phyloP scores from a whole-genome alignment of 169 alveolate genomes.

The Plasmodium inui region DNA sequence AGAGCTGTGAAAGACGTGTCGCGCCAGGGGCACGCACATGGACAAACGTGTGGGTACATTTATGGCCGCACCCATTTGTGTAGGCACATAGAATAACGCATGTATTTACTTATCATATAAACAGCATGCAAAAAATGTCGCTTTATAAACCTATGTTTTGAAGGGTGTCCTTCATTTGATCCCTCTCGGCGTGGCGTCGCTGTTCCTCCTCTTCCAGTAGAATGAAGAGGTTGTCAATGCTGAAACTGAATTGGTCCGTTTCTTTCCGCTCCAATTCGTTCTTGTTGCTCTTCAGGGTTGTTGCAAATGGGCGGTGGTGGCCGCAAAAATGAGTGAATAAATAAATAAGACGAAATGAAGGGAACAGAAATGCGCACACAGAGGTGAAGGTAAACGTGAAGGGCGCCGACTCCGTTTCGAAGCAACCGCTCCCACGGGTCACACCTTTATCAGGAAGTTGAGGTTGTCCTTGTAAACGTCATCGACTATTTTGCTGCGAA shows the following conservation, averaged over 20 bases:
- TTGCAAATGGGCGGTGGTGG: not conserved
- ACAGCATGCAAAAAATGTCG: not conserved
- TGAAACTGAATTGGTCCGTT: slow-evolving; percentile 43
- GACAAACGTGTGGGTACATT: not conserved
- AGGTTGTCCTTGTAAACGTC: slow-evolving; percentile 71
- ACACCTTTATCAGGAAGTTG: slow-evolving; percentile 41
- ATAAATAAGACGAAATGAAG: slow-evolving; percentile 15
- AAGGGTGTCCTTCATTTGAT: slow-evolving; percentile 50
- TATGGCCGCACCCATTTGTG: not conserved
- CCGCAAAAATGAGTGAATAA: not conserved
- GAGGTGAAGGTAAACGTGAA: not conserved
- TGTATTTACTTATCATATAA: not conserved
- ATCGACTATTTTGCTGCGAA: slow-evolving; percentile 52
- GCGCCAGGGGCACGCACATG: not conserved
- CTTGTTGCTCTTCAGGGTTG: slow-evolving; percentile 43
- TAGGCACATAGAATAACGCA: not conserved
- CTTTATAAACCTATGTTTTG: slow-evolving; percentile 60
- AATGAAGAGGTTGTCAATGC: slow-evolving; percentile 36
- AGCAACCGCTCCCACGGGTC: not conserved
- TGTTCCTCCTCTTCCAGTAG: slow-evolving; percentile 50
- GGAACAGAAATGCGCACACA: not conserved
- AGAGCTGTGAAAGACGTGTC: slow-evolving; percentile 23
- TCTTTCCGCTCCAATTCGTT: slow-evolving; percentile 56
- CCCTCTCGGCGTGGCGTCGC: slow-evolving; percentile 33
- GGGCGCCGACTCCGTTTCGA: not conserved